Conservation (phyloP, 371 early-diverging fungal genomes). For the Circinella minor region DNA sequence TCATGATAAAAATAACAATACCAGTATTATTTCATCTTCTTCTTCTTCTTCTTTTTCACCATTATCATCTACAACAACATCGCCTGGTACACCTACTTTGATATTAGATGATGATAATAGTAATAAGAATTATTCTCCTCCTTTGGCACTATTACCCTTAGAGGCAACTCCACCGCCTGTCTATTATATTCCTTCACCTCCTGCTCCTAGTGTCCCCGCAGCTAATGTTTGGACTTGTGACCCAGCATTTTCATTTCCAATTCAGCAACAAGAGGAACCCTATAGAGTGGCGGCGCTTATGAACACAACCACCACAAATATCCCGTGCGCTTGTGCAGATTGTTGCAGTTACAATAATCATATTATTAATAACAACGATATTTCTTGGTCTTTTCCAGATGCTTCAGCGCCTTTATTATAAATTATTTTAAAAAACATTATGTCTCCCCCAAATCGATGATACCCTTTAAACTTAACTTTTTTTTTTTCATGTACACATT, state of each 20-base stretch:
- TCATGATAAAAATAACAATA: not conserved
- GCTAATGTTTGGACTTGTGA: not conserved
- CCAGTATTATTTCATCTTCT: not conserved
- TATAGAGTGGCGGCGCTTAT: too few species aligned
- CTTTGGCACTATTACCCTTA: not conserved
- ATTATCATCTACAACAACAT: not conserved
- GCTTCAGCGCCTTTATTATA: not conserved
- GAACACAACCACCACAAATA: not conserved
- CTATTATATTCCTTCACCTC: not conserved
- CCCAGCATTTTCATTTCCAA: not conserved
- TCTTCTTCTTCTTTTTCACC: not conserved
- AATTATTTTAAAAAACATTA: not conserved
- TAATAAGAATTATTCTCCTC: not conserved
- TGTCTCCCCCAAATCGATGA: too few species aligned
- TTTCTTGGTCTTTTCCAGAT: not conserved
- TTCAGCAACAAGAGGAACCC: not conserved
- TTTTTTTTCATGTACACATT: too few species aligned
- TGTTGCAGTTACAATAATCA: not conserved
- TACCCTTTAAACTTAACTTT: too few species aligned
- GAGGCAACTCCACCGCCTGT: constrained; percentile 10
- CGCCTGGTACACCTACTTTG: not conserved
- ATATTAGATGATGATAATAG: not conserved
- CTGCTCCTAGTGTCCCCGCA: not conserved
- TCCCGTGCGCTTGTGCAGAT: constrained; percentile 3
- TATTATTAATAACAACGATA: too few species aligned